Percentiles rank a stretch among this genome's conserved stretches.
Evolutionary conservation across 2,329 filamentous ascomycete genomes (phyloP).

Genomic region (Basipetospora chlamydospora): DNA sequence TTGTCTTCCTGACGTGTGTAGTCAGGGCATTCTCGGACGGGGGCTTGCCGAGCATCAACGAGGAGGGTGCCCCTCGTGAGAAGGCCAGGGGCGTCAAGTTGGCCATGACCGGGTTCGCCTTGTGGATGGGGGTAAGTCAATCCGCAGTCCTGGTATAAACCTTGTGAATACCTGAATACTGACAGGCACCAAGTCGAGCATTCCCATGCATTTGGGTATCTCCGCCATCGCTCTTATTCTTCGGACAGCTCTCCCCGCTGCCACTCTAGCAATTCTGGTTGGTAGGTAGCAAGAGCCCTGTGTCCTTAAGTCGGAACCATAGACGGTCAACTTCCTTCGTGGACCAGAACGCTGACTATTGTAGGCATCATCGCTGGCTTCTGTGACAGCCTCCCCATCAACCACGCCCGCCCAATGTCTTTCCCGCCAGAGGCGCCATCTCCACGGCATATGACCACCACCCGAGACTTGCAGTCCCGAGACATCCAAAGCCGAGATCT

Average conservation of each 20-base stretch:
- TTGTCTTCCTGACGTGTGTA: slow-evolving; percentile 27
- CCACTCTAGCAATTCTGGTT: slow-evolving; percentile 33
- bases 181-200: slow-evolving; percentile 26
- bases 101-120: slow-evolving; percentile 26
- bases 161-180: not conserved
- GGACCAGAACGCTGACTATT: too few relatives aligned
- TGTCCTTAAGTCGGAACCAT: too few relatives aligned
- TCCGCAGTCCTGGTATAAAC: slow-evolving; percentile 2
- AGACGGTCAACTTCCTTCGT: too few relatives aligned
- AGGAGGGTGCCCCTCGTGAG: slow-evolving; percentile 12
- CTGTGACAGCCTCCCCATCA: slow-evolving; percentile 18
- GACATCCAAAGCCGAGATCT: slow-evolving; percentile 18
- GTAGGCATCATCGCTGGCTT: slow-evolving; percentile 22
- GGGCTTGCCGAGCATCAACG: slow-evolving; percentile 17
- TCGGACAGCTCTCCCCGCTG: slow-evolving; percentile 34
- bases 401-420: slow-evolving; percentile 15
- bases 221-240: slow-evolving; percentile 24
- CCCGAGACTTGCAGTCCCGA: slow-evolving; percentile 8
- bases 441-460: slow-evolving; percentile 17
- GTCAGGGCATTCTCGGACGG: slow-evolving; percentile 24
- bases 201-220: slow-evolving; percentile 34
- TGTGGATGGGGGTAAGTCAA: slow-evolving; percentile 38
- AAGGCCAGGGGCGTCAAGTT: slow-evolving; percentile 26
- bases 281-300: too few relatives aligned
- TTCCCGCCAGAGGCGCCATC: slow-evolving; percentile 24